Conservation (phyloP, 495 filamentous ascomycete genomes). For the Penicillium pulvis region DNA sequence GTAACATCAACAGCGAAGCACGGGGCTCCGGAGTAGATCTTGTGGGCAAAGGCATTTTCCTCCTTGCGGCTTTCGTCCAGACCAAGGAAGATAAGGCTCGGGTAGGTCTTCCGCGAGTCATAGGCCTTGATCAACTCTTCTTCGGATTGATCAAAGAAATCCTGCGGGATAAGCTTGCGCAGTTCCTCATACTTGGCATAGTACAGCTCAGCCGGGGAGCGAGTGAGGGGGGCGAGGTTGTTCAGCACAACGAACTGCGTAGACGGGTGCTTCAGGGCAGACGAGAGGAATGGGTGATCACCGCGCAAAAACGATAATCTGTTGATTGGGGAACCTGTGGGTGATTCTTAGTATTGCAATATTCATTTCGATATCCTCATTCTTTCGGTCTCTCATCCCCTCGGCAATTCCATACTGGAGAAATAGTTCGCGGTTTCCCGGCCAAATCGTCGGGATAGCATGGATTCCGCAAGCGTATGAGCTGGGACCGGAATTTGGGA, state of each 20-base stretch:
- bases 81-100: conserved; percentile 83
- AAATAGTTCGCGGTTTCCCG: conserved; percentile 95
- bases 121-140: conserved; percentile 70
- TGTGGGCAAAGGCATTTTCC: conserved; percentile 50
- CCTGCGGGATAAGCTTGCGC: conserved; percentile 64
- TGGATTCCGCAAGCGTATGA: conserved; percentile 71
- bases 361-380: conserved; percentile 6
- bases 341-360: conserved; percentile 13
- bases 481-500: conserved; percentile 56
- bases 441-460: conserved; percentile 86
- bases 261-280: conserved; percentile 70
- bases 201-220: conserved; percentile 55
- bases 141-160: conserved; percentile 72
- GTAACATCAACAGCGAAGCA: conserved; percentile 92
- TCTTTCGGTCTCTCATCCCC: background rate
- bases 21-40: conserved; percentile 71
- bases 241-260: conserved; percentile 77
- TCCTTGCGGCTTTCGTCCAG: conserved; percentile 68
- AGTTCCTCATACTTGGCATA: conserved; percentile 67
- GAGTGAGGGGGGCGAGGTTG: conserved; percentile 73
- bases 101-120: conserved; percentile 67
- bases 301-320: conserved; percentile 83
- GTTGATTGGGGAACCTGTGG: conserved; percentile 67
- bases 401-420: conserved; percentile 57
- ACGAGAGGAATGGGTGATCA: conserved; percentile 76